These are phyloP conservation scores for Hypomontagnella submonticulosa DNA, from an alignment of 495 filamentous ascomycete species.

Conservation along the genomic window DNA sequence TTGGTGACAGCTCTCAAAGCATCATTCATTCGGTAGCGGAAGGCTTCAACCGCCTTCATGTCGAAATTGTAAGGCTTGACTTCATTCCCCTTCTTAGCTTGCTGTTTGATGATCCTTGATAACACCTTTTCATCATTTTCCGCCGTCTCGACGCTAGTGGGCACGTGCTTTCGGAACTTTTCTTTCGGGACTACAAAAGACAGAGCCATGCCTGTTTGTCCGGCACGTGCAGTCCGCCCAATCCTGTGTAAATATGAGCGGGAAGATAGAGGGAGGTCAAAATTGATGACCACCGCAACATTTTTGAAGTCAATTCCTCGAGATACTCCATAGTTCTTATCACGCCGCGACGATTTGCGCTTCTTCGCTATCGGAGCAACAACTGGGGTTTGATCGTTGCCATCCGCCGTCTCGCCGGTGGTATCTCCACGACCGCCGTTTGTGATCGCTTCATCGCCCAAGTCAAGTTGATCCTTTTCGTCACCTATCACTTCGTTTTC, in stretches of 20 bases:
- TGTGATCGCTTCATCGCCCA: conserved; percentile 23
- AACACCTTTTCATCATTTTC: conserved; percentile 88
- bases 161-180: conserved; percentile 85
- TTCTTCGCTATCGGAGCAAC: conserved; percentile 63
- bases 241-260: conserved; percentile 93
- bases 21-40: conserved; percentile 94
- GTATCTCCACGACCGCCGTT: conserved; percentile 4
- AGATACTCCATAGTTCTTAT: conserved; percentile 91
- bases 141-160: conserved; percentile 75
- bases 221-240: conserved; percentile 90
- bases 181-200: conserved; percentile 88
- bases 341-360: conserved; percentile 66
- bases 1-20: conserved; percentile 60
- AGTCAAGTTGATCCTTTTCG: conserved; percentile 57
- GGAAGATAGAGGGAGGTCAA: conserved; percentile 88
- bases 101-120: conserved; percentile 74
- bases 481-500: conserved; percentile 86
- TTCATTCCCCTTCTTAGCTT: conserved; percentile 77
- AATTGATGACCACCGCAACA: conserved; percentile 94
- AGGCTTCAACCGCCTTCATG: conserved; percentile 90
- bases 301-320: conserved; percentile 94
- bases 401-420: conserved; percentile 36
- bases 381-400: conserved; percentile 30
- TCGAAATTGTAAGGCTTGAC: conserved; percentile 92
- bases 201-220: conserved; percentile 91